Evolutionary conservation across 139 green algal species (phyloP).

Genomic region (Tetratostichococcus sp.): DNA sequence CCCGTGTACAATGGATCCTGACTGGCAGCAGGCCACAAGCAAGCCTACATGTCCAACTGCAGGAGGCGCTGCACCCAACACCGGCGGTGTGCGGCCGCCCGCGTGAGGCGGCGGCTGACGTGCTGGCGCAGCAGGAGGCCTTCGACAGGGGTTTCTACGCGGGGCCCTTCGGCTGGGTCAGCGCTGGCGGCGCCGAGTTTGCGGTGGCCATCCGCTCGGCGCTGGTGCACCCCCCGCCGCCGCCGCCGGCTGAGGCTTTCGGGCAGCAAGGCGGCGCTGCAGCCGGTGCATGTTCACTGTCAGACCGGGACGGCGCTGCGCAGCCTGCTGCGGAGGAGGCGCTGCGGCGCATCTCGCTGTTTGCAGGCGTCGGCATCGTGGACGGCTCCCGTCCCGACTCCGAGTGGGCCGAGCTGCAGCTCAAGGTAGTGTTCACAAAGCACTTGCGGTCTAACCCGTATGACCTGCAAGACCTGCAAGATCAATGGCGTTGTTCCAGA

Average conservation of each 20-base stretch:
- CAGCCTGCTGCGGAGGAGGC: not conserved
- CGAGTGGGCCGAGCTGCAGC: constrained; percentile 93
- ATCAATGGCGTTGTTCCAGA: too few relatives aligned
- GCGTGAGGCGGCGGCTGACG: constrained; percentile 21
- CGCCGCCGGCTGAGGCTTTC: not conserved
- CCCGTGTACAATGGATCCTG: too few relatives aligned
- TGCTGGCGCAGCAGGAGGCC: constrained; percentile 57
- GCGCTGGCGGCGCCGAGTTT: constrained; percentile 82
- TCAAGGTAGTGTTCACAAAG: constrained; percentile 80
- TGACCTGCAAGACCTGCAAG: too few relatives aligned
- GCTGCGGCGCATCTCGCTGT: constrained; percentile 57
- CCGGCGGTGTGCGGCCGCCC: constrained; percentile 89
- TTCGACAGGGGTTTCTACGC: constrained; percentile 97
- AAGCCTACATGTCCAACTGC: too few relatives aligned
- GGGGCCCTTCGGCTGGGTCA: constrained; percentile 93
- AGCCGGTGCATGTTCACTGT: too few relatives aligned
- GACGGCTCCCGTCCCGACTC: constrained; percentile 54
- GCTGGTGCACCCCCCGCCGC: constrained; percentile 48
- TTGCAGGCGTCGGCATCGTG: constrained; percentile 95
- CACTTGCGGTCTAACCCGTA: too few relatives aligned
- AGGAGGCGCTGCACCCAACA: constrained; percentile 80
- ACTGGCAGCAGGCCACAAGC: too few relatives aligned
- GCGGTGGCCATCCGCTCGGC: constrained; percentile 95
- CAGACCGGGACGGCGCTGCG: too few relatives aligned
- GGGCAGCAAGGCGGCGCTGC: not conserved